Percentiles rank a stretch among this genome's conserved stretches.
These are phyloP conservation scores for Brasenia schreberi DNA, from an alignment of 164 flowering plant genomes.

Conservation along the genomic window DNA sequence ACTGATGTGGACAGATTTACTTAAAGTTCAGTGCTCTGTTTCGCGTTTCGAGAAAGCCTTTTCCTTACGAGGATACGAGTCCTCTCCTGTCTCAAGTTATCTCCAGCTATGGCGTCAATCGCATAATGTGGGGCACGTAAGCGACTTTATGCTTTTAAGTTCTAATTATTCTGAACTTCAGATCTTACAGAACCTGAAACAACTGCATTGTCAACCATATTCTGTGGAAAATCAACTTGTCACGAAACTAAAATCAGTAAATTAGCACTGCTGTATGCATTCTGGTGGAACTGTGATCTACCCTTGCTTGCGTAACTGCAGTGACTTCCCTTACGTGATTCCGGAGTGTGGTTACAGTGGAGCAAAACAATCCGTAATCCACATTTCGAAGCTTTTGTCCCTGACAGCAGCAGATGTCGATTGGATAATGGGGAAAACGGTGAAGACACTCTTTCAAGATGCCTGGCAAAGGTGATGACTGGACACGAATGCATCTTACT, in stretches of 20 bases:
- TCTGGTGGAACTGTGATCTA: background rate
- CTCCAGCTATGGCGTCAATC: conserved; percentile 63
- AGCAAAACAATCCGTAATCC: conserved; percentile 55
- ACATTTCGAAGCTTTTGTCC: conserved; percentile 25
- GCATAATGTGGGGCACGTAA: conserved; percentile 95
- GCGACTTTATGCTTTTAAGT: background rate
- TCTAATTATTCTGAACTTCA: background rate
- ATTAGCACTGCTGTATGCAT: background rate
- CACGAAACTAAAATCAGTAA: background rate
- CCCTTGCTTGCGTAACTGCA: conserved; percentile 15
- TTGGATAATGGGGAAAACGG: conserved; percentile 71
- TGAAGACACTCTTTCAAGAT: conserved; percentile 37
- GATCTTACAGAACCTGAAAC: background rate
- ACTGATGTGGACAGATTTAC: conserved; percentile 43
- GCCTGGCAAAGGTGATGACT: conserved; percentile 18
- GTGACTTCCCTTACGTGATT: conserved; percentile 85
- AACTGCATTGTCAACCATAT: background rate
- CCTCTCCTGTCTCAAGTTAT: conserved; percentile 43
- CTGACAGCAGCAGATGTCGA: conserved; percentile 56
- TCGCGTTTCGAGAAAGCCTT: conserved; percentile 59
- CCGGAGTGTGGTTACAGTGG: conserved; percentile 79
- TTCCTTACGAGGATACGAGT: conserved; percentile 53
- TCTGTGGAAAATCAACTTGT: background rate
- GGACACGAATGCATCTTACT: background rate
- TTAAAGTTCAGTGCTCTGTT: conserved; percentile 88